Evolutionary conservation across 768 basidiomycete genomes (phyloP), one percentile per base, ranked within the genome.

Genomic region (Mycena albidolilacea): DNA sequence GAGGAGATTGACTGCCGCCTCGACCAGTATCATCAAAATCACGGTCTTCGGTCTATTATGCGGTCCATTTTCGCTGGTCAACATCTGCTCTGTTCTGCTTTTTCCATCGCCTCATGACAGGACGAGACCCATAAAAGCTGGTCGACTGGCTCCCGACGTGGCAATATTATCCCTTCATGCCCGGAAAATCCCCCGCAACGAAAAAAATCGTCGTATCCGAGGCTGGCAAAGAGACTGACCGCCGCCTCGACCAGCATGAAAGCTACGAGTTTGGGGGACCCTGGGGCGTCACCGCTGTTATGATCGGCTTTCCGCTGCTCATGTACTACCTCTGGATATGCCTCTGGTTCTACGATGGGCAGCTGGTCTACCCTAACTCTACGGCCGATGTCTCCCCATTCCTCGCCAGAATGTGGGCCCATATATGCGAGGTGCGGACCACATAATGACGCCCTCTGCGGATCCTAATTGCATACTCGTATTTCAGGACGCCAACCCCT

Each of bases 241-340:
- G 89, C 67, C 85, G 90, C 54, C 85, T 97, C 62, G 94, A 95
- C 81, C 85, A 88, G 71, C 94, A 95, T 79, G 86, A 87, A 64
- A 82, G 82, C 90, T 93, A 95, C 85, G 97, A 99, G 82, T 99
- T 99, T 79, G 97, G 98, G 75, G 97, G 97, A 3, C 97, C 97
- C 52, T 88, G 88, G 83, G 98, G 97, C 58, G 96, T 97, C 37
- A 82, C 91, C 12, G 94, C 93, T 14, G 98, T 99, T 84, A 99
- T 99, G 94, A 87, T 92, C 21, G 92, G 94, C 57, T 99, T 99
- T 80, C 98, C 98, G 0, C 82, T 93, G 35, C 88, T 99, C 73
- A 99, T 99, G 97, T 99, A 98, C 82, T 99, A 99, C 85, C 90
- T 99, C 74, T 98, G 96, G 96, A 95, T 95, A 70, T 99, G 98